Base-by-base conservation (phyloP, 2,329 filamentous ascomycete genomes). In the Dactylonectria estremocensis region DNA sequence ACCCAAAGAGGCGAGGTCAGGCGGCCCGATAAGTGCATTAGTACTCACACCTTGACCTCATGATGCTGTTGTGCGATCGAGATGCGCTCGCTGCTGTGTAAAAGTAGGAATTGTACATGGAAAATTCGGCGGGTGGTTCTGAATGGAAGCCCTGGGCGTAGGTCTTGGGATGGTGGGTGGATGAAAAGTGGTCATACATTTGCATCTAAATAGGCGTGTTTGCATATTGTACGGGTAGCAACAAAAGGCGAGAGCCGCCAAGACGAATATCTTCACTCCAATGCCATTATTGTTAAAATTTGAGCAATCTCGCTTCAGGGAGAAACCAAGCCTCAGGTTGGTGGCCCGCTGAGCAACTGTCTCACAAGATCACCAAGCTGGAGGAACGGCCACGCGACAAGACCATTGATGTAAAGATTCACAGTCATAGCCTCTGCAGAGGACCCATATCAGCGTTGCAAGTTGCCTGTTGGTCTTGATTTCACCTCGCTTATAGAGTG, bases 1-100 rank as follows among this genome's bases (percentile, higher is more conserved):
- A 89, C 70, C 88, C 88, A 11, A 90, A 90, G 81, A 82, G 85
- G 68, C 81, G 88, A 57, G 85, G 87, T 56, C 74, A 76, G 67
- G 66, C 72, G 14, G 69, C 71, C 35, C 73, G 64, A 69, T 76
- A 69, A 56, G 37, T 14, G 3, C 13, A 13, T 31, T 45, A 45
- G 31, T 16, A 40, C 11, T 46, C 9, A 11, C 54, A 16, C 46
- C 16, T 35, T 31, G 33, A 20, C 35, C 14, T 40, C 48, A 18
- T 20, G 40, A 57, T 52, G 60, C 43, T 20, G 28, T 46, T 68
- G 43, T 60, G 59, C 49, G 35, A 54, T 37, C 16, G 22, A 22
- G 10, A 55, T 52, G 59, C 49, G 49, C 43, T 35, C 55, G 49
- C 45, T 62, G 40, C 49, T 43, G 58, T 76, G 69, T 74, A 70